Conservation (phyloP, 2,329 filamentous ascomycete genomes). For the Microdochium paspali region DNA sequence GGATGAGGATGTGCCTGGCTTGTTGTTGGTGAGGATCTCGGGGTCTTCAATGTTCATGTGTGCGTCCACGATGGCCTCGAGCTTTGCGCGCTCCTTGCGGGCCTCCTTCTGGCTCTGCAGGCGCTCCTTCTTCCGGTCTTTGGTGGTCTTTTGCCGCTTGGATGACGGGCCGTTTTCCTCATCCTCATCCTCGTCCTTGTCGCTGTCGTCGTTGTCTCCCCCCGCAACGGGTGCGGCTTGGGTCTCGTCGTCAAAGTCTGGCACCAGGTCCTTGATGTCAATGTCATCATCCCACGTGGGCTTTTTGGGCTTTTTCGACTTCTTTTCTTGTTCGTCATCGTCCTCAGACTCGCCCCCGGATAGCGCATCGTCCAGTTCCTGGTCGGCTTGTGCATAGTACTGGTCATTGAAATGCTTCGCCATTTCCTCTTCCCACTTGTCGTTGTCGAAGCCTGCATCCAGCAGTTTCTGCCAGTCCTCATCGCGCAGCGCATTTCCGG, state of each 20-base stretch:
- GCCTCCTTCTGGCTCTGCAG: conserved; percentile 56
- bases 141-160: conserved; percentile 51
- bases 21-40: conserved; percentile 36
- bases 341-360: conserved; percentile 45
- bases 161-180: conserved; percentile 32
- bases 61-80: conserved; percentile 79
- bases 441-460: conserved; percentile 81
- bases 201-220: conserved; percentile 34
- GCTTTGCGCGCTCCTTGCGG: conserved; percentile 71
- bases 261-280: conserved; percentile 86
- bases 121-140: conserved; percentile 50
- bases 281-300: conserved; percentile 96
- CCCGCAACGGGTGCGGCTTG: conserved; percentile 26
- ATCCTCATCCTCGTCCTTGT: conserved; percentile 24
- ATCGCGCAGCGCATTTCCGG: conserved; percentile 54
- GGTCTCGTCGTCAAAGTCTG: conserved; percentile 68
- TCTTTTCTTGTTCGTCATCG: conserved; percentile 44
- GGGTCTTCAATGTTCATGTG: conserved; percentile 66
- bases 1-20: conserved; percentile 3
- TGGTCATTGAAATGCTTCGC: conserved; percentile 75
- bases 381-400: conserved; percentile 71
- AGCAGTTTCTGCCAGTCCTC: conserved; percentile 80
- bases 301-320: conserved; percentile 59
- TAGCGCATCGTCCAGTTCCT: conserved; percentile 6
- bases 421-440: conserved; percentile 89